Evolutionary conservation across 106 monocot genomes (phyloP).

Genomic region (Dendrobium chrysotoxum): DNA sequence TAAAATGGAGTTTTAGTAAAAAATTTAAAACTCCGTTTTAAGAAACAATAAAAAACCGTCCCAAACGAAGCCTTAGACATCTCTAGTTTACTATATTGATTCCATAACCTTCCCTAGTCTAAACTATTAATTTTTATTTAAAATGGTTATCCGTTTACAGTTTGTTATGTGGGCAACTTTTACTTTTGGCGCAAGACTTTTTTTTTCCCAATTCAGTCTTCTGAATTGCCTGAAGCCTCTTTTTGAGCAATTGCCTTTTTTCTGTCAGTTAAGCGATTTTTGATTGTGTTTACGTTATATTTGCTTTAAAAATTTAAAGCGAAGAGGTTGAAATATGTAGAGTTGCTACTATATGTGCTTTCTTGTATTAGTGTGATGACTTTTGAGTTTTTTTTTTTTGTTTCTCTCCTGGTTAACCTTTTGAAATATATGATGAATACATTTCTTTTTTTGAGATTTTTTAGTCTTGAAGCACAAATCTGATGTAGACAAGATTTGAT

Average conservation of each 20-base stretch:
- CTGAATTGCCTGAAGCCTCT: background rate
- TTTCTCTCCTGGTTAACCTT: no score
- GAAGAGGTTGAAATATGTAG: background rate
- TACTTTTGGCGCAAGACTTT: background rate
- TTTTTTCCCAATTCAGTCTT: background rate
- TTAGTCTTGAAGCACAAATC: no score
- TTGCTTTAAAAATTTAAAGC: background rate
- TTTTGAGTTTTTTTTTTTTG: no score
- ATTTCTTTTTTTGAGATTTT: no score
- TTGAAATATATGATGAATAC: no score
- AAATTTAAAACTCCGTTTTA: no score
- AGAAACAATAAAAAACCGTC: no score
- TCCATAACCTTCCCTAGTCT: background rate
- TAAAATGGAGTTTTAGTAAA: no score
- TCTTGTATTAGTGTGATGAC: no score
- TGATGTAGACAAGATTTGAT: no score
- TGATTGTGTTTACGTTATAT: background rate
- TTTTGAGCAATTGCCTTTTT: background rate
- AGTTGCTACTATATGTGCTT: no score
- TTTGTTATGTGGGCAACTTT: background rate
- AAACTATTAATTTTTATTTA: background rate
- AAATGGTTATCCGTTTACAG: background rate
- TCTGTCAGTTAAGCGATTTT: background rate
- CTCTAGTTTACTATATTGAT: background rate
- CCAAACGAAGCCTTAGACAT: no score